phyloP scores from a whole-genome alignment of 225 moss, liverwort and hornwort genomes.

The Polytrichum formosum region DNA sequence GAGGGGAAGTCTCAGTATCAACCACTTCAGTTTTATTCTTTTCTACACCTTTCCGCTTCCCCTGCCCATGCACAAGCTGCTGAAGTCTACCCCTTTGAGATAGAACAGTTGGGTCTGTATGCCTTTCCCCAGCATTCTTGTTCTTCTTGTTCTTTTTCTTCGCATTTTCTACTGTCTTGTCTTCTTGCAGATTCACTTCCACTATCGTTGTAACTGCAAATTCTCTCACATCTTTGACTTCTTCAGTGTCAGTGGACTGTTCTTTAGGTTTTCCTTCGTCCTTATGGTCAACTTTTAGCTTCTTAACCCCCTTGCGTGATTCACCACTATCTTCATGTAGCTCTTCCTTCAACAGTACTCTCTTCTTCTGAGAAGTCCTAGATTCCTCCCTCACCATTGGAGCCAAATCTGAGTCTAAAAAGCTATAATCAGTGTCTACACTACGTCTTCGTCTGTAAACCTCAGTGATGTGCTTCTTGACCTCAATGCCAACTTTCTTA shows the following conservation, averaged over 20 bases:
- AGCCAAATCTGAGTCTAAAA: conserved; percentile 13
- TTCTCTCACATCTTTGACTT: conserved; percentile 8
- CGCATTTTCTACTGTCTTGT: conserved; percentile 10
- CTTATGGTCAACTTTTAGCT: conserved; percentile 15
- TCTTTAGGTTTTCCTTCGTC: neutral
- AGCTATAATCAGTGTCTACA: conserved; percentile 13
- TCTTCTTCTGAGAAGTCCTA: conserved; percentile 17
- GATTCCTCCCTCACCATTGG: neutral
- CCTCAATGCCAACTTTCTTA: conserved; percentile 1
- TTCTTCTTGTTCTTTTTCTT: conserved; percentile 20
- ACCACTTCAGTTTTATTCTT: too few relatives aligned
- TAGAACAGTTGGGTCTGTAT: conserved; percentile 7
- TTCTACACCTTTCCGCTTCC: conserved; percentile 12
- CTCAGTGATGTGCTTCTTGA: too few relatives aligned
- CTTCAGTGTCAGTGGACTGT: conserved; percentile 1
- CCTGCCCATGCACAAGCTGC: conserved; percentile 29
- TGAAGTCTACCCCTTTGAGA: conserved; percentile 39
- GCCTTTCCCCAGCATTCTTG: conserved; percentile 3
- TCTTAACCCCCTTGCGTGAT: conserved; percentile 14
- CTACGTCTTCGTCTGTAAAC: too few relatives aligned
- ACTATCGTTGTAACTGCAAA: conserved; percentile 5
- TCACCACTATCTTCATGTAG: conserved; percentile 6
- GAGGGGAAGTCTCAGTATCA: neutral
- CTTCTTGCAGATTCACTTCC: conserved; percentile 13
- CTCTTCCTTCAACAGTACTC: conserved; percentile 19